phyloP scores from a whole-genome alignment of 257 asterid genomes.

The Cinchona pubescens region DNA sequence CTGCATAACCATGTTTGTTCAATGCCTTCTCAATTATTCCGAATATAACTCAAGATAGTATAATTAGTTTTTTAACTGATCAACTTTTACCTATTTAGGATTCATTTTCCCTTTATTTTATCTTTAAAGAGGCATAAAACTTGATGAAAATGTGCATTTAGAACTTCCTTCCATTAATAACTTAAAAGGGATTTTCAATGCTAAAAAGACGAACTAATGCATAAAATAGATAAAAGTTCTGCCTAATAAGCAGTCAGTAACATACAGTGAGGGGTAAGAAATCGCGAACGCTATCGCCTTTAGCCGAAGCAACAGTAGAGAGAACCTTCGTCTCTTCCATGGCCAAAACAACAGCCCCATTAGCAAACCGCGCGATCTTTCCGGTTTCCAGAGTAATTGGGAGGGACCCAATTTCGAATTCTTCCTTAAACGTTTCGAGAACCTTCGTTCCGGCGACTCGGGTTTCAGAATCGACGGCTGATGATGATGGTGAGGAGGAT shows the following conservation, averaged over 20 bases:
- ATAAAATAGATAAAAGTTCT: background rate
- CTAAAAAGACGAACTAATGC: background rate
- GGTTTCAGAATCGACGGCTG: constrained; percentile 40
- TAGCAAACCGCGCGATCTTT: constrained; percentile 83
- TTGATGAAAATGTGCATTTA: background rate
- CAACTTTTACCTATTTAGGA: too few species aligned
- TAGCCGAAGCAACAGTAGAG: constrained; percentile 76
- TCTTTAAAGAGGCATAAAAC: background rate
- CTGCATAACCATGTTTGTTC: too few species aligned
- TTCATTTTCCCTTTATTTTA: too few species aligned
- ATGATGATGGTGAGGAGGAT: constrained; percentile 32
- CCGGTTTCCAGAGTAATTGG: constrained; percentile 73
- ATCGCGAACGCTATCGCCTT: constrained; percentile 70
- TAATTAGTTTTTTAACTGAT: too few species aligned
- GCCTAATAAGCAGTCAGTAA: background rate
- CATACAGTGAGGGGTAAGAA: constrained; percentile 93
- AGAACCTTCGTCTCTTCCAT: constrained; percentile 90
- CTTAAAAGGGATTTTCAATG: background rate
- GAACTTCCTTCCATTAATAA: background rate
- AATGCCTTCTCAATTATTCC: too few species aligned
- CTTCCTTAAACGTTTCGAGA: constrained; percentile 76
- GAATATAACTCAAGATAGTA: too few species aligned
- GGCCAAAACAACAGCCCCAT: constrained; percentile 77
- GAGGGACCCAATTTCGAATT: constrained; percentile 72
- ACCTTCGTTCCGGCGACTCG: constrained; percentile 48